These are phyloP conservation scores for Cudoniella acicularis DNA, from an alignment of 495 filamentous ascomycete genomes.

Conservation along the genomic window DNA sequence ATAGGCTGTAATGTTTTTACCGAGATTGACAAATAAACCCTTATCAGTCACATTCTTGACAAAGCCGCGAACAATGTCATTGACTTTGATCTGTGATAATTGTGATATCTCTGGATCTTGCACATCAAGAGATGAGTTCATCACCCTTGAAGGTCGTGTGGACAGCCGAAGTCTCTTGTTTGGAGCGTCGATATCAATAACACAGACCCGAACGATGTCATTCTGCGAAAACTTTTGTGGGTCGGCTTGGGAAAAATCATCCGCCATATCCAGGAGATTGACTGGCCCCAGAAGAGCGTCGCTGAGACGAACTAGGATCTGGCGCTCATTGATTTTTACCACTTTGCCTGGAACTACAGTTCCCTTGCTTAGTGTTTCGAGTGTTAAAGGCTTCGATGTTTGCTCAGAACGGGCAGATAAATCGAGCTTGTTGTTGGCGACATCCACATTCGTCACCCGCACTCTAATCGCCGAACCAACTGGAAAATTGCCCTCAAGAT, in stretches of 20 bases:
- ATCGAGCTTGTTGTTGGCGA: conserved; percentile 71
- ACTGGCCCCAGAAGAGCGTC: conserved; percentile 70
- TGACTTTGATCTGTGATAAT: conserved; percentile 64
- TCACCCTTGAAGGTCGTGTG: conserved; percentile 76
- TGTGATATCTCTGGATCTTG: conserved; percentile 75
- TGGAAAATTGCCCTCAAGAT: conserved; percentile 81
- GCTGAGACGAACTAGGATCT: conserved; percentile 80
- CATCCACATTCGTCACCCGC: conserved; percentile 70
- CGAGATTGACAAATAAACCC: conserved; percentile 79
- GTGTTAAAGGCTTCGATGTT: conserved; percentile 52
- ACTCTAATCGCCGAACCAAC: conserved; percentile 80
- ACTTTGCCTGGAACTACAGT: conserved; percentile 80
- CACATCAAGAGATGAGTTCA: conserved; percentile 81
- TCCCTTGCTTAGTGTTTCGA: conserved; percentile 65
- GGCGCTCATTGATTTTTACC: conserved; percentile 79
- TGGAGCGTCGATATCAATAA: conserved; percentile 71
- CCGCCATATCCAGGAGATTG: conserved; percentile 71
- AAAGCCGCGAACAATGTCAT: conserved; percentile 84
- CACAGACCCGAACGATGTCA: conserved; percentile 77
- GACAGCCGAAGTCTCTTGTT: conserved; percentile 84
- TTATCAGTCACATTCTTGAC: conserved; percentile 81
- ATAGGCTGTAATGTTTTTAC: conserved; percentile 74
- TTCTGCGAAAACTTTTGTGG: conserved; percentile 67
- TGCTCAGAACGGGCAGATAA: conserved; percentile 64
- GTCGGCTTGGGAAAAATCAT: conserved; percentile 76